phyloP scores from a whole-genome alignment of 257 asterid genomes.

The Ballota nigra region DNA sequence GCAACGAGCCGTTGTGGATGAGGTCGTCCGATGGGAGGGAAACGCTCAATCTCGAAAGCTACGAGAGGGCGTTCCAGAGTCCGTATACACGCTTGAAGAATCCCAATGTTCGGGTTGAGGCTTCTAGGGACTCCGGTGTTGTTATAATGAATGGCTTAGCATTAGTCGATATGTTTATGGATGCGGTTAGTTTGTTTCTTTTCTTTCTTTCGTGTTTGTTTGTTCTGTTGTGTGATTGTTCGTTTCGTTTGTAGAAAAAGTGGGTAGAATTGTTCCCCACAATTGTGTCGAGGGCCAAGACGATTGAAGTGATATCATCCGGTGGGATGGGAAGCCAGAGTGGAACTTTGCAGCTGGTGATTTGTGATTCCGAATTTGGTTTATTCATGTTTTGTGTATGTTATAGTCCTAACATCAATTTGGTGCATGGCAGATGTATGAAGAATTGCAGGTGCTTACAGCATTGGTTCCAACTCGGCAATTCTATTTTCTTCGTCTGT shows the following conservation, averaged over 20 bases:
- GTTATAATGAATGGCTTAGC: constrained; percentile 75
- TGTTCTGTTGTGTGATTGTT: not conserved
- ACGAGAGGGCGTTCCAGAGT: constrained; percentile 59
- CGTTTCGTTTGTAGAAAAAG: constrained; percentile 47
- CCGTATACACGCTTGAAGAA: constrained; percentile 55
- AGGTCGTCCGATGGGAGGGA: constrained; percentile 56
- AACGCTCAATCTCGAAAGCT: constrained; percentile 62
- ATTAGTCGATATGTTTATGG: constrained; percentile 79
- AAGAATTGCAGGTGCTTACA: constrained; percentile 82
- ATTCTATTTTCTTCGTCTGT: constrained; percentile 65
- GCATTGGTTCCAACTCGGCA: constrained; percentile 83
- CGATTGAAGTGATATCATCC: constrained; percentile 69
- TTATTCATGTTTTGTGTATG: not conserved
- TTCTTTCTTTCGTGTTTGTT: not conserved
- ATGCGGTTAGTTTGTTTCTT: constrained; percentile 48
- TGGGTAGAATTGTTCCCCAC: constrained; percentile 85
- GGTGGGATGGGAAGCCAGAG: constrained; percentile 66
- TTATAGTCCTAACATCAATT: not conserved
- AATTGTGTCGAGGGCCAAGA: constrained; percentile 77
- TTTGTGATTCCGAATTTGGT: not conserved
- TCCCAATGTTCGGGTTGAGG: constrained; percentile 58
- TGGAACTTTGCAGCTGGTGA: constrained; percentile 77
- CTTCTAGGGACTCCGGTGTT: constrained; percentile 79
- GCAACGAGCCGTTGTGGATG: constrained; percentile 79
- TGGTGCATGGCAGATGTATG: constrained; percentile 63